phyloP scores from a whole-genome alignment of 1,284 basidiomycete genomes.

The Heterobasidion annosum region DNA sequence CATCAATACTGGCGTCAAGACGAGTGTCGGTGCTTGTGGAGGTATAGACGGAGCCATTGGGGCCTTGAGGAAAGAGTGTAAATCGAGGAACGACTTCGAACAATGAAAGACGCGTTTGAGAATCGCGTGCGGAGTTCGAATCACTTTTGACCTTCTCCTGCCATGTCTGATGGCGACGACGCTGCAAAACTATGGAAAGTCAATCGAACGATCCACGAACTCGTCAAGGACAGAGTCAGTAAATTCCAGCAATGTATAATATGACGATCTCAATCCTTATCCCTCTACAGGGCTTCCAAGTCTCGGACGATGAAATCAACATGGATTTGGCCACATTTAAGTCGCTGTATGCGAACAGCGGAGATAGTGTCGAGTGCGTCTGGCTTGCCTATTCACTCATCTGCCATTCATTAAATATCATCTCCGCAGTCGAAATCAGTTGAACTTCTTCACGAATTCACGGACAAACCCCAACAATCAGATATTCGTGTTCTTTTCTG shows the following conservation, averaged over 20 bases:
- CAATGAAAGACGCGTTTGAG: constrained; percentile 5
- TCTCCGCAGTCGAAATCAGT: constrained; percentile 61
- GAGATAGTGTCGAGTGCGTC: constrained; percentile 57
- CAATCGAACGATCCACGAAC: constrained; percentile 93
- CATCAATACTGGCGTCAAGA: constrained; percentile 18
- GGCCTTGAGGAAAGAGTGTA: constrained; percentile 14
- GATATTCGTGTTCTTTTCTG: constrained; percentile 92
- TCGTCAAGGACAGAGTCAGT: constrained; percentile 85
- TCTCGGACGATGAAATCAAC: constrained; percentile 85
- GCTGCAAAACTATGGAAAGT: constrained; percentile 90
- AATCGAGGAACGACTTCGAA: constrained; percentile 10
- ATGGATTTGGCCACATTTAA: constrained; percentile 78
- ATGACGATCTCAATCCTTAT: constrained; percentile 5
- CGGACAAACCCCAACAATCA: constrained; percentile 64
- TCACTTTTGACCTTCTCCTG: constrained; percentile 15
- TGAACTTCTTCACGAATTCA: constrained; percentile 84
- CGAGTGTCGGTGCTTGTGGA: constrained; percentile 16
- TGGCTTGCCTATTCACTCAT: neutral
- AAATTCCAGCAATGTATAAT: neutral
- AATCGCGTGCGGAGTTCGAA: constrained; percentile 19
- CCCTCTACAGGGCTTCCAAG: constrained; percentile 66
- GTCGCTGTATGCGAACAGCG: constrained; percentile 51
- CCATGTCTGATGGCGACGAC: constrained; percentile 65
- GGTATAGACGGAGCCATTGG: constrained; percentile 7
- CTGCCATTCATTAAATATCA: neutral